phyloP scores from a whole-genome alignment of 2,329 filamentous ascomycete species.

The Leptographium lundbergii region DNA sequence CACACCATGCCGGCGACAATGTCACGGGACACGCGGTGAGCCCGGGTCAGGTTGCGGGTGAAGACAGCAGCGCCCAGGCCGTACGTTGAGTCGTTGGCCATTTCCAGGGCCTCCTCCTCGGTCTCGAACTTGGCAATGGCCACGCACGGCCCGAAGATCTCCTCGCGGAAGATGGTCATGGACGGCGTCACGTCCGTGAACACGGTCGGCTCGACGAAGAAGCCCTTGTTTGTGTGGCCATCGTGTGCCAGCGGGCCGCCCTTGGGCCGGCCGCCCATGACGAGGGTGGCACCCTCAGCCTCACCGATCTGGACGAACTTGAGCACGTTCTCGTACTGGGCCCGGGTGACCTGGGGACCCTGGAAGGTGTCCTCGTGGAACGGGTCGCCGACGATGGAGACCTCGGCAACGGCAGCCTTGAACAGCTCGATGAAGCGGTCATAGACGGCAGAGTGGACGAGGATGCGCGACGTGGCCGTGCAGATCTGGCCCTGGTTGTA shows the following conservation, averaged over 20 bases:
- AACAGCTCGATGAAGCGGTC: conserved; percentile 52
- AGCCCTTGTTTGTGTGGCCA: conserved; percentile 25
- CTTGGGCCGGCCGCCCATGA: conserved; percentile 41
- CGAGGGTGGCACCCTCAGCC: conserved; percentile 49
- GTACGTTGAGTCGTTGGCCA: conserved; percentile 36
- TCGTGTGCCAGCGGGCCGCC: conserved; percentile 24
- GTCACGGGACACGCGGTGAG: conserved; percentile 33
- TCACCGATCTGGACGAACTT: conserved; percentile 56
- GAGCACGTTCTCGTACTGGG: conserved; percentile 55
- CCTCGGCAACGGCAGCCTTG: conserved; percentile 41
- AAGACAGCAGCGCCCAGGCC: conserved; percentile 46
- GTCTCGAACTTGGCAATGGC: conserved; percentile 21
- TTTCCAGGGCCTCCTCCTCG: conserved; percentile 23
- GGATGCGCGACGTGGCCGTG: conserved; percentile 45
- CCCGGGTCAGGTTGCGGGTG: conserved; percentile 37
- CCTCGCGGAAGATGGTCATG: conserved; percentile 24
- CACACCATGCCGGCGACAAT: conserved; percentile 43
- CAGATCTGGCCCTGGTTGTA: conserved; percentile 50
- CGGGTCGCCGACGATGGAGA: conserved; percentile 52
- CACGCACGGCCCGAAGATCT: conserved; percentile 25
- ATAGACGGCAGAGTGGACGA: conserved; percentile 44
- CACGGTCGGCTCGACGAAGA: conserved; percentile 22
- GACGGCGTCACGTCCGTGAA: conserved; percentile 22
- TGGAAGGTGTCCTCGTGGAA: conserved; percentile 56
- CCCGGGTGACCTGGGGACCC: conserved; percentile 55